A percentile compares a stretch with the other conserved stretches of the same genome.
These are phyloP conservation scores for Globisporangium cederbergense DNA, from an alignment of 352 stramenopile genomes.

Conservation along the genomic window DNA sequence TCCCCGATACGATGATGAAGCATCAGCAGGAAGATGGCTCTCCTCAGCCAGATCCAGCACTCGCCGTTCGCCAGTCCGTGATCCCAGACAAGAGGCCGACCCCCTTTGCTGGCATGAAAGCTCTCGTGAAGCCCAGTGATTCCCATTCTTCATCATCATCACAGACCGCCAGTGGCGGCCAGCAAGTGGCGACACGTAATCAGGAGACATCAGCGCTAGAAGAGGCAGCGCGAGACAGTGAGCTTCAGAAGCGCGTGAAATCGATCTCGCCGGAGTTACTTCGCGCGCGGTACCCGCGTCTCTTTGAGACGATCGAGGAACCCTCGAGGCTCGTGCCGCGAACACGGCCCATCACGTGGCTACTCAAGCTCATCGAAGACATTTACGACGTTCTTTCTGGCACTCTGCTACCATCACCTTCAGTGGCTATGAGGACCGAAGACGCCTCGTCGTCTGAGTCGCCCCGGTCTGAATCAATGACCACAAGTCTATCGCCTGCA, in stretches of 20 bases:
- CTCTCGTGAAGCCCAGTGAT: not conserved
- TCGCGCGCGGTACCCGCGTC: constrained; percentile 43
- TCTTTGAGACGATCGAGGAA: constrained; percentile 36
- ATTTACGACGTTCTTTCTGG: constrained; percentile 58
- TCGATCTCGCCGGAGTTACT: constrained; percentile 32
- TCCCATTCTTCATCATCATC: not conserved
- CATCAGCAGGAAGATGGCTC: not conserved
- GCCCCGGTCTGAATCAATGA: constrained; percentile 1
- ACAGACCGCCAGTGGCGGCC: not conserved
- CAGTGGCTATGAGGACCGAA: not conserved
- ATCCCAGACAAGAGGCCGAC: not conserved
- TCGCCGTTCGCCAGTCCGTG: not conserved
- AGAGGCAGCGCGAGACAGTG: not conserved
- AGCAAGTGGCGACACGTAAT: constrained; percentile 7
- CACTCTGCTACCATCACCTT: constrained; percentile 7
- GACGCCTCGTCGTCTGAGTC: not conserved
- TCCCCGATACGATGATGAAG: not conserved
- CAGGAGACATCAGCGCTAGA: constrained; percentile 3
- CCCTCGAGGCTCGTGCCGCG: constrained; percentile 22
- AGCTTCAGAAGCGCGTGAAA: not conserved
- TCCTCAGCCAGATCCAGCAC: not conserved
- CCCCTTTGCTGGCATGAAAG: not conserved
- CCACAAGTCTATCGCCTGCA: not conserved
- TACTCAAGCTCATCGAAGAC: constrained; percentile 59
- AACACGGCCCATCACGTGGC: constrained; percentile 52